A percentile compares a stretch with the other conserved stretches of the same genome.
phyloP scores from a whole-genome alignment of 2,329 filamentous ascomycete genomes.

The Aspergillus viridinutans region DNA sequence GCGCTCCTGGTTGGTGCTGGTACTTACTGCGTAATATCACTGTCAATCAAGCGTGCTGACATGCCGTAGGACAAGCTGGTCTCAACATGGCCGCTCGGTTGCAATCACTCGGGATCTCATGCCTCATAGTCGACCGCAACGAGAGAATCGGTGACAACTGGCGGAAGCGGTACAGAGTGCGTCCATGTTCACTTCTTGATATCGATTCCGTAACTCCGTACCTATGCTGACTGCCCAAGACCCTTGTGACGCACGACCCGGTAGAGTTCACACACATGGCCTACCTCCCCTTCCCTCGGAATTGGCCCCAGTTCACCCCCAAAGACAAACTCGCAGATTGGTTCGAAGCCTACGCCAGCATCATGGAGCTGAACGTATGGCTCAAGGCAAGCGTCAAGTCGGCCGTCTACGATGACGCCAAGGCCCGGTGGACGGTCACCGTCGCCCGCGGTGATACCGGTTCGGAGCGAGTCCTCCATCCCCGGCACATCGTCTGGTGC shows the following conservation, averaged over 20 bases:
- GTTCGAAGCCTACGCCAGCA: slow-evolving; percentile 46
- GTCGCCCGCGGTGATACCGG: slow-evolving; percentile 22
- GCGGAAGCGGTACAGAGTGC: slow-evolving; percentile 46
- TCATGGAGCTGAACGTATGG: slow-evolving; percentile 50
- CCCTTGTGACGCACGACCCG: slow-evolving; percentile 39
- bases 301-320: slow-evolving; percentile 42
- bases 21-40: slow-evolving; percentile 5
- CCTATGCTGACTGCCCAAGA: slow-evolving; percentile 12
- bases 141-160: slow-evolving; percentile 48
- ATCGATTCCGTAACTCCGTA: background rate
- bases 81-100: slow-evolving; percentile 41
- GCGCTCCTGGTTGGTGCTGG: slow-evolving; percentile 42
- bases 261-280: slow-evolving; percentile 38
- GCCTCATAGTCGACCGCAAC: slow-evolving; percentile 45
- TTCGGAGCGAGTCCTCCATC: slow-evolving; percentile 27
- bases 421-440: slow-evolving; percentile 37
- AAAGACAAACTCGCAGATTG: slow-evolving; percentile 48
- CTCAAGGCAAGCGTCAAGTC: slow-evolving; percentile 37
- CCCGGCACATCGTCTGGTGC: slow-evolving; percentile 47
- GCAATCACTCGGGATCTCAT: slow-evolving; percentile 36
- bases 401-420: slow-evolving; percentile 37
- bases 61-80: slow-evolving; percentile 38
- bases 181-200: background rate
- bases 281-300: slow-evolving; percentile 39
- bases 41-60: background rate